These are phyloP conservation scores for Aspergillus ochraceus DNA, from an alignment of 2,329 filamentous ascomycete species.

Conservation along the genomic window DNA sequence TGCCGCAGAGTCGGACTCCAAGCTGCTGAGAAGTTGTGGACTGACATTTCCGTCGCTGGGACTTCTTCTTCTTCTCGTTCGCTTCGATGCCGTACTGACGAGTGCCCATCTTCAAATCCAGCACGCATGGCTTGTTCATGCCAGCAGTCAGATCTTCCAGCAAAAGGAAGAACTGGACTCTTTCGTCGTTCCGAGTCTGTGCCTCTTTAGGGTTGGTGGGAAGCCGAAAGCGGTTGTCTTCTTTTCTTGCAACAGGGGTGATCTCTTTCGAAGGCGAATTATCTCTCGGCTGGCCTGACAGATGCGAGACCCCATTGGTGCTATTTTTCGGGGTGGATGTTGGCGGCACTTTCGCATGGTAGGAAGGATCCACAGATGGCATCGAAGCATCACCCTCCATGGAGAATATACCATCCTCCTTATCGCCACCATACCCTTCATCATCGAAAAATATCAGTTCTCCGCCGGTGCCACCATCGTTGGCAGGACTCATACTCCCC, in stretches of 20 bases:
- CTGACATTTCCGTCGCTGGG: slow-evolving; percentile 89
- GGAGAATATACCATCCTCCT: slow-evolving; percentile 67
- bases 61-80: slow-evolving; percentile 85
- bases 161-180: slow-evolving; percentile 89
- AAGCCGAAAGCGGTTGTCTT: slow-evolving; percentile 30
- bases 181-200: slow-evolving; percentile 53
- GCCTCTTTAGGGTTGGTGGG: slow-evolving; percentile 78
- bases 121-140: slow-evolving; percentile 94
- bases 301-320: not conserved
- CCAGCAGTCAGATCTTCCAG: slow-evolving; percentile 93
- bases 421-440: slow-evolving; percentile 79
- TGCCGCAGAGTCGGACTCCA: slow-evolving; percentile 88
- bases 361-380: slow-evolving; percentile 9
- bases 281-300: not conserved
- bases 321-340: slow-evolving; percentile 13
- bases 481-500: slow-evolving; percentile 66
- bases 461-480: slow-evolving; percentile 74
- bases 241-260: slow-evolving; percentile 9
- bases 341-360: slow-evolving; percentile 11
- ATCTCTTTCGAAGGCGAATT: slow-evolving; percentile 7
- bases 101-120: slow-evolving; percentile 98
- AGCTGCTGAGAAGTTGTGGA: slow-evolving; percentile 88
- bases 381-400: slow-evolving; percentile 60
- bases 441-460: slow-evolving; percentile 88
- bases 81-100: slow-evolving; percentile 95